These are phyloP conservation scores for Cystobasidium slooffiae DNA, from an alignment of 1,284 basidiomycete genomes.

Conservation along the genomic window DNA sequence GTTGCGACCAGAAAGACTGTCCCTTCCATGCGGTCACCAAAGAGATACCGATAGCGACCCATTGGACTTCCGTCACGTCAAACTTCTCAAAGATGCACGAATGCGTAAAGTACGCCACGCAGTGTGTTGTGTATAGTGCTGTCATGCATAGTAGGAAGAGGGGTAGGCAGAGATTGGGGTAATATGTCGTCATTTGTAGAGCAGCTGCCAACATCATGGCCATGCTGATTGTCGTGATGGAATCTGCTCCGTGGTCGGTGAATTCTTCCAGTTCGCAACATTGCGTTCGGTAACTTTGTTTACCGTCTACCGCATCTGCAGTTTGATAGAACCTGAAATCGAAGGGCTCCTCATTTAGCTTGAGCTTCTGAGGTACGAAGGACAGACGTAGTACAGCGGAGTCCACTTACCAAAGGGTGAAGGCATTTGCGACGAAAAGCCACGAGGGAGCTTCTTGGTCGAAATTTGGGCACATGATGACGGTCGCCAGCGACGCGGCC, in stretches of 20 bases:
- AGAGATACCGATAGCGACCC: constrained; percentile 23
- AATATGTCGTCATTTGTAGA: constrained; percentile 24
- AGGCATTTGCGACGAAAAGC: constrained; percentile 28
- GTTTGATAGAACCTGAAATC: constrained; percentile 36
- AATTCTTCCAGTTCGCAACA: constrained; percentile 43
- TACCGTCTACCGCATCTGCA: constrained; percentile 35
- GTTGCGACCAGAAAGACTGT: constrained; percentile 23
- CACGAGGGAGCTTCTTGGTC: constrained; percentile 23
- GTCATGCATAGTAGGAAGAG: constrained; percentile 32
- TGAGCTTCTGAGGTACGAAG: not conserved
- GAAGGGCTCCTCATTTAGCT: not conserved
- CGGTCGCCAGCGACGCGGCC: constrained; percentile 15
- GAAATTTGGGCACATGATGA: constrained; percentile 24
- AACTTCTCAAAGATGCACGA: constrained; percentile 36
- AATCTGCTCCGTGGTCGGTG: constrained; percentile 39
- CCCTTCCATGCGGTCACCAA: constrained; percentile 40
- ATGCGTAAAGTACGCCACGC: constrained; percentile 37
- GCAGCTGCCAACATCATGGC: constrained; percentile 32
- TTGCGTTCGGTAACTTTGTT: constrained; percentile 36
- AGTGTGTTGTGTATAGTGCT: constrained; percentile 35
- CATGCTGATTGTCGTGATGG: constrained; percentile 31
- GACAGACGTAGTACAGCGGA: not conserved
- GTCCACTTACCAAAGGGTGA: constrained; percentile 21
- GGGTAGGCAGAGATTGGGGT: constrained; percentile 6
- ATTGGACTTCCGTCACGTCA: constrained; percentile 42